Evolutionary conservation across 2,329 filamentous ascomycete species (phyloP).

Genomic region (Aspergillus ibericus): DNA sequence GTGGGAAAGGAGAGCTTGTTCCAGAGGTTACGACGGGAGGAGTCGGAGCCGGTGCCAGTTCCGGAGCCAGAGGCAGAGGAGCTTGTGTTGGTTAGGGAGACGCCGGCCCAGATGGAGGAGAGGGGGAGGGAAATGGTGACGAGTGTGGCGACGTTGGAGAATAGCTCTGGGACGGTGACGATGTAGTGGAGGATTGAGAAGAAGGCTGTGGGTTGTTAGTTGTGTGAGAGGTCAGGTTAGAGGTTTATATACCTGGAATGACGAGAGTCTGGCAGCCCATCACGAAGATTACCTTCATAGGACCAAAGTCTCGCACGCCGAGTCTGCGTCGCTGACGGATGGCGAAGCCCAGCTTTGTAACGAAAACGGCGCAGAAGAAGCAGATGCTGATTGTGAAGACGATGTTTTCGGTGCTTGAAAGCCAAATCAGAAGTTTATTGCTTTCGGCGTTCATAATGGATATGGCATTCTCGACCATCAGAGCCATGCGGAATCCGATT

Average conservation of each 20-base stretch:
- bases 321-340: conserved; percentile 57
- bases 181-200: conserved; percentile 61
- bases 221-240: neutral
- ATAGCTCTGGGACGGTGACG: conserved; percentile 53
- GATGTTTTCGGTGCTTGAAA: conserved; percentile 51
- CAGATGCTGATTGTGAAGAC: conserved; percentile 58
- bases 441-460: conserved; percentile 35
- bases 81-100: conserved; percentile 30
- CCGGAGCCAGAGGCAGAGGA: conserved; percentile 61
- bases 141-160: conserved; percentile 56
- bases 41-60: conserved; percentile 9
- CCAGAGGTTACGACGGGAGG: conserved; percentile 29
- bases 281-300: conserved; percentile 66
- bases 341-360: conserved; percentile 60
- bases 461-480: conserved; percentile 51
- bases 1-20: conserved; percentile 23
- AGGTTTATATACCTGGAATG: conserved; percentile 54
- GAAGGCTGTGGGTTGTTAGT: conserved; percentile 50
- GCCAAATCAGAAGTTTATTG: conserved; percentile 36
- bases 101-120: conserved; percentile 65
- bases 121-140: conserved; percentile 65
- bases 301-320: conserved; percentile 61
- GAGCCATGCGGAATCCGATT: conserved; percentile 55
- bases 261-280: conserved; percentile 68
- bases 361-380: conserved; percentile 63